These are phyloP conservation scores for Naganishia onofrii DNA, from an alignment of 768 basidiomycete genomes.

Conservation along the genomic window DNA sequence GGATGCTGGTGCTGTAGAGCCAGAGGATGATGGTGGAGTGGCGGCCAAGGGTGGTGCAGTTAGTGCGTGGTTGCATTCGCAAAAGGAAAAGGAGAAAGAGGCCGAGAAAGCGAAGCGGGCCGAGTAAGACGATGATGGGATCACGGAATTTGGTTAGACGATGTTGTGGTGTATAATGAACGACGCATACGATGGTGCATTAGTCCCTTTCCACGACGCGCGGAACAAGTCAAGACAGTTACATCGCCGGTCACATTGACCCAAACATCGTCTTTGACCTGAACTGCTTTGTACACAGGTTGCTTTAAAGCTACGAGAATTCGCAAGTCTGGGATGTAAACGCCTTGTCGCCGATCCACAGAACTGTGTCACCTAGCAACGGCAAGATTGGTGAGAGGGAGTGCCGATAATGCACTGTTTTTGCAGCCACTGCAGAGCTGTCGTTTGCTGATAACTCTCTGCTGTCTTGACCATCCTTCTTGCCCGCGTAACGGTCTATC, in stretches of 20 bases:
- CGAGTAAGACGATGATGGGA: not conserved
- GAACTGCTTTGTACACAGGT: not conserved
- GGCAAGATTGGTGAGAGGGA: not conserved
- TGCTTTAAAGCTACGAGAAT: not conserved
- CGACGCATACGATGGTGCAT: too few relatives aligned
- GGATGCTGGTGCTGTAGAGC: slow-evolving; percentile 31
- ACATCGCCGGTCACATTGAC: slow-evolving; percentile 4
- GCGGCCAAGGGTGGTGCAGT: slow-evolving; percentile 52
- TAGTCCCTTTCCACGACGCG: too few relatives aligned
- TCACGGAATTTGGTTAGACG: not conserved
- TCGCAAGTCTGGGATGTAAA: slow-evolving; percentile 8
- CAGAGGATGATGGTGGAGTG: slow-evolving; percentile 51
- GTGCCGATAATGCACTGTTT: not conserved
- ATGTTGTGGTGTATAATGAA: too few relatives aligned
- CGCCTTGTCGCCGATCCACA: slow-evolving; percentile 15
- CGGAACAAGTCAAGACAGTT: too few relatives aligned
- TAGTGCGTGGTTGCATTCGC: slow-evolving; percentile 41
- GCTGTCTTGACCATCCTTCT: not conserved
- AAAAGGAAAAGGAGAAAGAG: slow-evolving; percentile 4
- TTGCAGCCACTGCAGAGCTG: slow-evolving; percentile 4
- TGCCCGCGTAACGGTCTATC: slow-evolving; percentile 3
- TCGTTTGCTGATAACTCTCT: slow-evolving; percentile 2
- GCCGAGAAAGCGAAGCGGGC: not conserved
- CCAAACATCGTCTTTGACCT: slow-evolving; percentile 1
- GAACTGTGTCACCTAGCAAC: not conserved